phyloP scores from a whole-genome alignment of 225 moss, liverwort and hornwort genomes.

The Marchantia paleacea region DNA sequence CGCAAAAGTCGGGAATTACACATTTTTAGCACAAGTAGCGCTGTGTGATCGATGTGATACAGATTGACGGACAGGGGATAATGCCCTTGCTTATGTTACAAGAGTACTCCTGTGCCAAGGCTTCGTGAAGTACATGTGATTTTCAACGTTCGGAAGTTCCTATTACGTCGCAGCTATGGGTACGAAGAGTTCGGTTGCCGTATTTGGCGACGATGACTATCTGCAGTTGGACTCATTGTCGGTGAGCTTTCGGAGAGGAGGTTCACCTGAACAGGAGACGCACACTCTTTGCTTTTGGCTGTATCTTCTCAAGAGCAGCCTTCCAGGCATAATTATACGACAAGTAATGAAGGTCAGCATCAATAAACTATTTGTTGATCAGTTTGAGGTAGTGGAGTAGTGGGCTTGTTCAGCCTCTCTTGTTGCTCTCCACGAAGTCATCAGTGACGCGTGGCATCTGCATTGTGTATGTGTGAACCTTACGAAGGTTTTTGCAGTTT shows the following conservation, averaged over 20 bases:
- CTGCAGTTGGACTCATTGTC: constrained; percentile 70
- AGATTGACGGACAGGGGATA: not conserved
- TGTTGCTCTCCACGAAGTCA: not conserved
- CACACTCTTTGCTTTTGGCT: constrained; percentile 97
- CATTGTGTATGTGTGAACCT: not conserved
- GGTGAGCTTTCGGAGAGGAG: constrained; percentile 55
- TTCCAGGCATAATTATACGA: constrained; percentile 65
- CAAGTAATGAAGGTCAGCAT: constrained; percentile 49
- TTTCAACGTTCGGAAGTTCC: not conserved
- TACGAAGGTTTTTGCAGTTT: not conserved
- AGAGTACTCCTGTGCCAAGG: not conserved
- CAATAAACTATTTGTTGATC: not conserved
- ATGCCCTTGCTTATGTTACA: too few relatives aligned
- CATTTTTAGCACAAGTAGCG: not conserved
- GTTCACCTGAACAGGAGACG: constrained; percentile 53
- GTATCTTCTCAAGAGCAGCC: constrained; percentile 85
- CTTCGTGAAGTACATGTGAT: not conserved
- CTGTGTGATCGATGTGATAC: not conserved
- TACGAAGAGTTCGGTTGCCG: constrained; percentile 45
- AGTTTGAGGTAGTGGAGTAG: not conserved
- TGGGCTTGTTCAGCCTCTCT: not conserved
- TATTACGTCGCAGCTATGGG: constrained; percentile 20
- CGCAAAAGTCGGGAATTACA: not conserved
- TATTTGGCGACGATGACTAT: constrained; percentile 92
- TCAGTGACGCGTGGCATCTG: not conserved